phyloP scores from a whole-genome alignment of 495 filamentous ascomycete species.

The Glonium stellatum region DNA sequence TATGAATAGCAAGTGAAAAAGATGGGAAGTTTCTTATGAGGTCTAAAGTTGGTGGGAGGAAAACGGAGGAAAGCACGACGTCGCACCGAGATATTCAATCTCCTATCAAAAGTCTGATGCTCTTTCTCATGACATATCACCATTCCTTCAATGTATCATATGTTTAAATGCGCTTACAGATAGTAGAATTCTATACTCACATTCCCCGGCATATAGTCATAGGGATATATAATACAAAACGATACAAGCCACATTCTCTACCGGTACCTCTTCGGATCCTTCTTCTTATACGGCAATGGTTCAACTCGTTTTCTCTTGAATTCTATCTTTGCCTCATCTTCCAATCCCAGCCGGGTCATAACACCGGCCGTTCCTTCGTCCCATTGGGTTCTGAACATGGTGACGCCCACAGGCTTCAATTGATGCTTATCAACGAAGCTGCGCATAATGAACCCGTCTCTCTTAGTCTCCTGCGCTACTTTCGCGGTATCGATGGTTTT shows the following conservation, averaged over 20 bases:
- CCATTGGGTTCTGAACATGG: conserved; percentile 83
- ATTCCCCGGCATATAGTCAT: neutral
- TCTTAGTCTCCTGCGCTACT: conserved; percentile 46
- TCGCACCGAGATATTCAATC: too few relatives aligned
- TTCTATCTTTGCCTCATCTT: conserved; percentile 69
- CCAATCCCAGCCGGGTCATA: conserved; percentile 70
- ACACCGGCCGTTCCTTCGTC: conserved; percentile 78
- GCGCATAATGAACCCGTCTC: conserved; percentile 66
- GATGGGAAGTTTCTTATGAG: neutral
- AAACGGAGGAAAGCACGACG: too few relatives aligned
- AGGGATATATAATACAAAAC: neutral
- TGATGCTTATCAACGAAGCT: conserved; percentile 60
- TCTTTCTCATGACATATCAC: neutral
- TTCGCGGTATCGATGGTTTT: conserved; percentile 52
- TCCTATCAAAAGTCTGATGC: neutral
- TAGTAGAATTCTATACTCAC: neutral
- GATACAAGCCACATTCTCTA: conserved; percentile 8
- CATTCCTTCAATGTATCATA: conserved; percentile 1
- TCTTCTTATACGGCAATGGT: conserved; percentile 40
- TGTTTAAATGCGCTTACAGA: neutral
- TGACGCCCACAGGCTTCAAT: conserved; percentile 69
- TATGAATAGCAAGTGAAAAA: neutral
- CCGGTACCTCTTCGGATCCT: conserved; percentile 32
- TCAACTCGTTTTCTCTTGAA: conserved; percentile 68
- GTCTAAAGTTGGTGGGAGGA: neutral